These are phyloP conservation scores for Cytospora leucostoma DNA, from an alignment of 2,329 filamentous ascomycete species.

Conservation along the genomic window DNA sequence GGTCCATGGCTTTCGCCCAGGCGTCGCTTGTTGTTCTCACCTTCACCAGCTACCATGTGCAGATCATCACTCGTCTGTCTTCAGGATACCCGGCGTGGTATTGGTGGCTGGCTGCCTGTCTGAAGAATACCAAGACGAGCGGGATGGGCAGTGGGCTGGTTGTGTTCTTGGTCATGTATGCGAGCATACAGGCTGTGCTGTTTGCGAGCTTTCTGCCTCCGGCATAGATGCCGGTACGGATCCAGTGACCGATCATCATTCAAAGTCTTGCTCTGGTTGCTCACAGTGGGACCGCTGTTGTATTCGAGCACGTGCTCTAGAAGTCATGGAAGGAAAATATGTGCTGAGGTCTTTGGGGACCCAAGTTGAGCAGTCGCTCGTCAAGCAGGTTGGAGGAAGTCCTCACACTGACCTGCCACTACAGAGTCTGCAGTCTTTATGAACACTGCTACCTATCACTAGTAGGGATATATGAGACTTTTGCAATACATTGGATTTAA, in stretches of 20 bases:
- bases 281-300: not conserved
- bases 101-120: conserved; percentile 66
- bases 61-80: conserved; percentile 87
- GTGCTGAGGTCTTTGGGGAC: too few relatives aligned
- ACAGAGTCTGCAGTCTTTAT: too few relatives aligned
- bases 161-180: conserved; percentile 78
- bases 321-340: too few relatives aligned
- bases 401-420: too few relatives aligned
- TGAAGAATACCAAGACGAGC: conserved; percentile 39
- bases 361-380: too few relatives aligned
- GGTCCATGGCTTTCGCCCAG: conserved; percentile 71
- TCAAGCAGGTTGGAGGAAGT: too few relatives aligned
- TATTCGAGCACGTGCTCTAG: too few relatives aligned
- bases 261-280: not conserved
- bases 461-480: too few relatives aligned
- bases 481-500: too few relatives aligned
- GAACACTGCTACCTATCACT: too few relatives aligned
- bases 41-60: conserved; percentile 82
- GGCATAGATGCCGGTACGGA: conserved; percentile 52
- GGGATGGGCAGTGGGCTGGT: conserved; percentile 44
- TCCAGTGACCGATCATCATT: not conserved
- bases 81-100: conserved; percentile 92
- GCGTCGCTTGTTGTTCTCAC: conserved; percentile 70
- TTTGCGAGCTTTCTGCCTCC: conserved; percentile 92
- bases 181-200: conserved; percentile 75